Percentiles rank a stretch among this genome's conserved stretches.
Evolutionary conservation across 257 asterid genomes (phyloP).

Genomic region (Petunia secreta): DNA sequence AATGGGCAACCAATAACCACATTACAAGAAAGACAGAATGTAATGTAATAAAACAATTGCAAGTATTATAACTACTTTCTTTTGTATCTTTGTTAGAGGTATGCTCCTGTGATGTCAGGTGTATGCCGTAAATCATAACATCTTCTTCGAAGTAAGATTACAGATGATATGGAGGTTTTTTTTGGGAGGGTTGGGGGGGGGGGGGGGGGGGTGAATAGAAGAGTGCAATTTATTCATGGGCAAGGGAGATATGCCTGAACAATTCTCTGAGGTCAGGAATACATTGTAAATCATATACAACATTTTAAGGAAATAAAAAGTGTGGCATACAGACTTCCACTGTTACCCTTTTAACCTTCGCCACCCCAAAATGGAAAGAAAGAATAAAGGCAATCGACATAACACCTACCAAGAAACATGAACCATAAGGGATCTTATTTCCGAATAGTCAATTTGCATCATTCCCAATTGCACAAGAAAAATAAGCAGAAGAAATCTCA

Average conservation of each 20-base stretch:
- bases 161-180: not conserved
- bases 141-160: not conserved
- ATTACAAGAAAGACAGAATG: not conserved
- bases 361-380: not conserved
- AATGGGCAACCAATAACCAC: not conserved
- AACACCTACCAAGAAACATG: too few species aligned
- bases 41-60: not conserved
- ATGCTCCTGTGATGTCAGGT: not conserved
- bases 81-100: not conserved
- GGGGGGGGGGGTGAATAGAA: too few species aligned
- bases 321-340: too few species aligned
- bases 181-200: too few species aligned
- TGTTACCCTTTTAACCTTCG: not conserved
- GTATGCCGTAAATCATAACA: not conserved
- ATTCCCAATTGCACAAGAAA: not conserved
- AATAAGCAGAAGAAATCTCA: not conserved
- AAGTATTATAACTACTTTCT: not conserved
- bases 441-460: not conserved
- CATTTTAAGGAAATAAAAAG: too few species aligned
- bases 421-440: not conserved
- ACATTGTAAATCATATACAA: not conserved
- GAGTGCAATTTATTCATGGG: not conserved
- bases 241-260: not conserved
- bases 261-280: constrained; percentile 8
- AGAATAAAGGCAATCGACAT: too few species aligned